Evolutionary conservation across 129 eudicot species (phyloP), one percentile per base, ranked within the genome.

Genomic region (Logfia minima): DNA sequence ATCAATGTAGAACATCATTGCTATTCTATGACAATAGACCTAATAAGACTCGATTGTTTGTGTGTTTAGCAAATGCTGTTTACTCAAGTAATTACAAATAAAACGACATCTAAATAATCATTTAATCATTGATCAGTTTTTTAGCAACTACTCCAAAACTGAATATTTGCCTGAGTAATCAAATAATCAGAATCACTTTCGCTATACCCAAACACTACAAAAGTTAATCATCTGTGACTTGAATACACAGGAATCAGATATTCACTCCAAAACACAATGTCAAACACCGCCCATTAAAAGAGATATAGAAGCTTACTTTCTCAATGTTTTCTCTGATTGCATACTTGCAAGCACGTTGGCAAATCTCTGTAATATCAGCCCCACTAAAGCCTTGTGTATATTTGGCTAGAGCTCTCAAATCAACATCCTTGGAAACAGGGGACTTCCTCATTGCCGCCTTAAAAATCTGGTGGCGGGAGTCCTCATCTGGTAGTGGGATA

Each of bases 351-450:
- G 96, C 86, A 53, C 96, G 81, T 79, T 90, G 96, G 65, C 96
- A 90, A 8, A 87, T 90, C 80, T 90, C 96, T 2, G 96, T 87
- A 68, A 89, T 89, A 77, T 89, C 95, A n/a, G 95, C 95, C 10
- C 95, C 95, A 63, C 95, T 89, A 37, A 90, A 90, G 18, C 96
- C 96, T 58, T 87, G 90, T 8, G 96, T 90, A 43, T 90, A 90
- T 23, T 79, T 88, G n/a, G 96, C 96, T 59, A 90, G 83, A 41
- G 89, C 89, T 73, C 87, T 77, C 70, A 86, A 66, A 61, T 88
- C 92, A 61, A 88, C 86, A 52, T 88, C 93, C 58, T 88, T 84
- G 17, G 87, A 81, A 63, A 88, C 78, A 0, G 93, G 93, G 21
- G 93, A 90, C 41, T 90, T 91, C 53, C 97, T 79, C 83, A 86